Percentiles rank a stretch among this genome's conserved stretches.
Conservation (phyloP, 1,139 yeast genomes). For the Sugiyamaella neomexicana region DNA sequence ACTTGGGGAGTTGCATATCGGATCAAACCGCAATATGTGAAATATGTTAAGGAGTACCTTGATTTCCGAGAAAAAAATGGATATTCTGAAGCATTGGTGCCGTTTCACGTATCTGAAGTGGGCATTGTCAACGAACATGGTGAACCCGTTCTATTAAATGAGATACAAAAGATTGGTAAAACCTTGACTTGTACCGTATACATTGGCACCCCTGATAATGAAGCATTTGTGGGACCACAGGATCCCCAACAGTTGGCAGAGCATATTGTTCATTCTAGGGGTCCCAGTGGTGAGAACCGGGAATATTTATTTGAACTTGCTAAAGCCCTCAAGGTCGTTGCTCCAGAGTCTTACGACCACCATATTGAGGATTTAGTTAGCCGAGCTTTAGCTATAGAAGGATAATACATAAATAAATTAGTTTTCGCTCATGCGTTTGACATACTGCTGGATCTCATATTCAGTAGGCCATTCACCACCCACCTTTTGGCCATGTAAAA, state of each 20-base stretch:
- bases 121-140: constrained; percentile 31
- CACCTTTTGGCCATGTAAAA: constrained; percentile 32
- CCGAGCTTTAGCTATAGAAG: constrained; percentile 10
- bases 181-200: constrained; percentile 66
- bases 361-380: constrained; percentile 42
- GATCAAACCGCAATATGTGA: constrained; percentile 65
- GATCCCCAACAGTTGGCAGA: constrained; percentile 62
- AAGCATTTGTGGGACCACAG: constrained; percentile 77
- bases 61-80: constrained; percentile 90
- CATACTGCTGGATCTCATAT: constrained; percentile 27
- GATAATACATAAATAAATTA: background rate
- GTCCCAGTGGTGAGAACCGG: constrained; percentile 79
- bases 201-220: constrained; percentile 79
- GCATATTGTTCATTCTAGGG: constrained; percentile 56
- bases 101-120: constrained; percentile 54
- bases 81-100: constrained; percentile 68
- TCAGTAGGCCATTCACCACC: constrained; percentile 37
- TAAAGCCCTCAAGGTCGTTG: constrained; percentile 53
- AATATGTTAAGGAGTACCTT: constrained; percentile 62
- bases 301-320: constrained; percentile 65
- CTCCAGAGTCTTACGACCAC: constrained; percentile 40
- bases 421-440: background rate
- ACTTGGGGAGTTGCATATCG: constrained; percentile 86
- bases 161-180: constrained; percentile 43
- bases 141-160: constrained; percentile 18